phyloP scores from a whole-genome alignment of 805 yeast genomes.

The Candida pini region DNA sequence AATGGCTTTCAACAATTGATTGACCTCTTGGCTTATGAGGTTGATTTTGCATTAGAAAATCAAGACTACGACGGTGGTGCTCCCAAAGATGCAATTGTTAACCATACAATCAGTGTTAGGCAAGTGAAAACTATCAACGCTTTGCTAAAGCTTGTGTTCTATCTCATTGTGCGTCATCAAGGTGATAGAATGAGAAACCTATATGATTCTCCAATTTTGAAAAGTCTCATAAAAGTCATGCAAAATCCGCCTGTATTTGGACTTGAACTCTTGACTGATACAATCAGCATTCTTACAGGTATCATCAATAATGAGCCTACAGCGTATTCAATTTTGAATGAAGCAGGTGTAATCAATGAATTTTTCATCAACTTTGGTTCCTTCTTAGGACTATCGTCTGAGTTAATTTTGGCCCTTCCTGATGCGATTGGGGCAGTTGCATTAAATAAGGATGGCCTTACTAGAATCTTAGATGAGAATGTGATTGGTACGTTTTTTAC shows the following conservation, averaged over 20 bases:
- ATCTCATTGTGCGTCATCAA: slow-evolving; percentile 63
- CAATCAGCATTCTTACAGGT: slow-evolving; percentile 58
- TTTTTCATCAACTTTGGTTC: slow-evolving; percentile 52
- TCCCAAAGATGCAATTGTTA: slow-evolving; percentile 44
- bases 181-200: slow-evolving; percentile 82
- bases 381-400: slow-evolving; percentile 52
- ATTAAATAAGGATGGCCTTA: slow-evolving; percentile 66
- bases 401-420: slow-evolving; percentile 56
- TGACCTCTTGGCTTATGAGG: slow-evolving; percentile 55
- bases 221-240: slow-evolving; percentile 54
- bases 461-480: slow-evolving; percentile 40
- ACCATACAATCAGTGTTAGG: slow-evolving; percentile 49
- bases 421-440: slow-evolving; percentile 81
- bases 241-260: slow-evolving; percentile 60
- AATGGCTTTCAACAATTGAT: slow-evolving; percentile 65
- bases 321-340: slow-evolving; percentile 72
- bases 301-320: slow-evolving; percentile 91
- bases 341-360: slow-evolving; percentile 65
- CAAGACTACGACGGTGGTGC: slow-evolving; percentile 52
- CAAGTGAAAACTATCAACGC: slow-evolving; percentile 57
- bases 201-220: slow-evolving; percentile 76
- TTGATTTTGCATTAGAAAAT: slow-evolving; percentile 54
- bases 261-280: slow-evolving; percentile 50
- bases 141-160: slow-evolving; percentile 56
- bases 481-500: slow-evolving; percentile 41